Conservation (phyloP, 2,329 filamentous ascomycete genomes). For the Colletotrichum sp. region DNA sequence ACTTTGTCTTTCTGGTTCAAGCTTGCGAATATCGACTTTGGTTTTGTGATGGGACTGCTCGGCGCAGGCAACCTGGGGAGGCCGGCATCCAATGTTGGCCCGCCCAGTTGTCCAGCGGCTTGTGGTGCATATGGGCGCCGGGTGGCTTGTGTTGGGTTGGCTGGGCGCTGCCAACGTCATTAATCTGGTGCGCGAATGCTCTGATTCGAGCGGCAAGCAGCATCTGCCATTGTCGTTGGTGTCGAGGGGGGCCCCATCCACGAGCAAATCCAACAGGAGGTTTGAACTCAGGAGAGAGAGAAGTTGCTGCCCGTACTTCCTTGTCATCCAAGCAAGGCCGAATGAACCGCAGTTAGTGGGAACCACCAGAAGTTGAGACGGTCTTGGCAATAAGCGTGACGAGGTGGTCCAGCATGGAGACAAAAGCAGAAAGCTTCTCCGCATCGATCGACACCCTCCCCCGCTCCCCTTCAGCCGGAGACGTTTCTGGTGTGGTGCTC, state of each 20-base stretch:
- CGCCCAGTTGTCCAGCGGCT: not conserved
- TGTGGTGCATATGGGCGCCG: not conserved
- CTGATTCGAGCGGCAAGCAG: slow-evolving; percentile 15
- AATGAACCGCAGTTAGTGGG: not conserved
- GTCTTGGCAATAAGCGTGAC: not conserved
- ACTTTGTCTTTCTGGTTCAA: not conserved
- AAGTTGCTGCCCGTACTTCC: not conserved
- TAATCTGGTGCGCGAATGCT: not conserved
- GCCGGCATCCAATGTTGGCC: not conserved
- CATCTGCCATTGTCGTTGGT: not conserved
- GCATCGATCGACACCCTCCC: slow-evolving; percentile 18
- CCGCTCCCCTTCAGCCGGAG: slow-evolving; percentile 18
- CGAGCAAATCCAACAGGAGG: not conserved
- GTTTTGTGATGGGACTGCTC: not conserved
- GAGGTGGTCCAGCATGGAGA: slow-evolving; percentile 3
- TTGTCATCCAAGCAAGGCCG: not conserved
- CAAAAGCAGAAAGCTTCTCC: slow-evolving; percentile 19
- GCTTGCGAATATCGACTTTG: not conserved
- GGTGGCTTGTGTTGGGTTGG: not conserved
- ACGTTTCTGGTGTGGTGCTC: not conserved
- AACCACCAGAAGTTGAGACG: slow-evolving; percentile 4
- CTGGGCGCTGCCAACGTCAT: not conserved
- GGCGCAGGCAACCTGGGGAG: not conserved
- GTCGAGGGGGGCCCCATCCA: not conserved
- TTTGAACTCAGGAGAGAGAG: not conserved